Conservation (phyloP, 257 asterid species). For the Jacaranda mimosifolia region DNA sequence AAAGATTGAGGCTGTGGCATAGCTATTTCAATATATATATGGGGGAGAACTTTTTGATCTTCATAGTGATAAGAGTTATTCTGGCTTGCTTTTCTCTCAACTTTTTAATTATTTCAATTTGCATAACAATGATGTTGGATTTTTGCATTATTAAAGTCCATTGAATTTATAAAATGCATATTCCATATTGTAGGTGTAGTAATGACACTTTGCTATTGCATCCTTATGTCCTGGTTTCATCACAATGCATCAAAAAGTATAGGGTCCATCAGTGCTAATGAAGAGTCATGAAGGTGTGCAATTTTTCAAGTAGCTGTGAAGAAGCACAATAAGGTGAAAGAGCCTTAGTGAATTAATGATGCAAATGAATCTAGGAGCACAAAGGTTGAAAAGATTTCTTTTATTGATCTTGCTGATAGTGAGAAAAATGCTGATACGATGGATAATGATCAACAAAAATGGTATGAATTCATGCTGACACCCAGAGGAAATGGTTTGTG, state of each 20-base stretch:
- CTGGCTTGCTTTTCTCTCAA: constrained; percentile 37
- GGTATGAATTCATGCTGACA: constrained; percentile 57
- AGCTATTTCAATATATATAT: constrained; percentile 97
- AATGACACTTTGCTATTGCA: constrained; percentile 14
- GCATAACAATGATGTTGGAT: constrained; percentile 6
- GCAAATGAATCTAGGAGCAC: constrained; percentile 77
- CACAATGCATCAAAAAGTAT: constrained; percentile 84
- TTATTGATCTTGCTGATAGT: constrained; percentile 98
- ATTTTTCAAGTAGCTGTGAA: constrained; percentile 89
- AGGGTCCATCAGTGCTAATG: constrained; percentile 98
- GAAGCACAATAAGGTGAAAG: constrained; percentile 90
- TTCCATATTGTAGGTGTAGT: not conserved
- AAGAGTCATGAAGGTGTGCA: constrained; percentile 98
- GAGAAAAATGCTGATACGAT: constrained; percentile 99
- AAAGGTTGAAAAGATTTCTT: constrained; percentile 94
- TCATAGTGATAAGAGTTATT: constrained; percentile 90
- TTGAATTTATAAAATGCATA: constrained; percentile 1
- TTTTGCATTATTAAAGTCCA: not conserved
- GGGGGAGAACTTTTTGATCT: constrained; percentile 98
- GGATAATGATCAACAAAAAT: constrained; percentile 93
- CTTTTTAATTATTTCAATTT: not conserved
- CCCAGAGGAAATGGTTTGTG: constrained; percentile 4
- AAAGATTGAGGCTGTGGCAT: constrained; percentile 98
- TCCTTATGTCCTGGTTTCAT: constrained; percentile 13
- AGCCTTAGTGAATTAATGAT: constrained; percentile 73